Percentiles rank a stretch among this genome's conserved stretches.
These are phyloP conservation scores for Chytriomyces confervae DNA, from an alignment of 192 early-diverging fungal genomes.

Conservation along the genomic window DNA sequence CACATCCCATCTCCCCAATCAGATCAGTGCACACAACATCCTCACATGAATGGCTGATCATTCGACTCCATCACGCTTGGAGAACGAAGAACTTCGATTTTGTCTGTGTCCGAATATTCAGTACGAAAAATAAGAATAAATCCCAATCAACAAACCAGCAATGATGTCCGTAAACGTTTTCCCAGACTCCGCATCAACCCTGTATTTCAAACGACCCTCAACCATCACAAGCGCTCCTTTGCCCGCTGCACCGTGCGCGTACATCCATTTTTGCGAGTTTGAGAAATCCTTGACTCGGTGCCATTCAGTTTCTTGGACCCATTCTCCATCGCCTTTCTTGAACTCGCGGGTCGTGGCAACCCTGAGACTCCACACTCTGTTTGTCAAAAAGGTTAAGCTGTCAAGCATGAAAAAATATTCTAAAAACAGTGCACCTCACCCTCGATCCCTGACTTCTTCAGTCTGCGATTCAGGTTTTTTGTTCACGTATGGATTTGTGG, in stretches of 20 bases:
- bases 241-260: background rate
- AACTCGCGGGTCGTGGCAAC: constrained; percentile 21
- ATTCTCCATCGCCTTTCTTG: constrained; percentile 12
- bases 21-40: too few relatives aligned
- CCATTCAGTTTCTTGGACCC: constrained; percentile 34
- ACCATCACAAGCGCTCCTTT: constrained; percentile 20
- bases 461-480: constrained; percentile 39
- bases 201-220: constrained; percentile 16
- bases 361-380: constrained; percentile 23
- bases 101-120: too few relatives aligned
- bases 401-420: background rate
- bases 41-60: too few relatives aligned
- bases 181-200: constrained; percentile 13
- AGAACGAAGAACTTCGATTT: too few relatives aligned
- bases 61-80: too few relatives aligned
- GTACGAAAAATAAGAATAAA: too few relatives aligned
- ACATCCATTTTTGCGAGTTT: background rate
- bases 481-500: constrained; percentile 10
- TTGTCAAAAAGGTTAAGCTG: background rate
- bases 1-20: too few relatives aligned
- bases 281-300: constrained; percentile 18
- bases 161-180: constrained; percentile 5
- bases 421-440: background rate
- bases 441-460: background rate
- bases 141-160: constrained; percentile 15